Evolutionary conservation across 2,329 filamentous ascomycete genomes (phyloP).

Genomic region (Allantophomopsis lycopodina): DNA sequence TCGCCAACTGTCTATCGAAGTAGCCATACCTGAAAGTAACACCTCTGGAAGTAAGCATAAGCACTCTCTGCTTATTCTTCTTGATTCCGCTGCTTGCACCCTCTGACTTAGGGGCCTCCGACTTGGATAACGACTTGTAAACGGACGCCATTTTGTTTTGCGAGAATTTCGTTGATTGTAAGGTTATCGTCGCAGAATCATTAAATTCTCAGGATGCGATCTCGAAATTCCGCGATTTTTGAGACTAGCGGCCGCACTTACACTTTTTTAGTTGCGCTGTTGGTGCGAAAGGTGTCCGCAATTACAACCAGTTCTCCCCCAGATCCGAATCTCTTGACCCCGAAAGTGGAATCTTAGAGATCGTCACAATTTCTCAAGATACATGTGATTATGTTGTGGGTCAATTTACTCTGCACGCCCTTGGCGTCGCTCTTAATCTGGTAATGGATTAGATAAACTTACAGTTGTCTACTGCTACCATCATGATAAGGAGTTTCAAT

Average conservation of each 20-base stretch:
- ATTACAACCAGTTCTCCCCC: too few species aligned
- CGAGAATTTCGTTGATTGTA: background rate
- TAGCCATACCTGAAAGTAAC: conserved; percentile 65
- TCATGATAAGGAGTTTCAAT: too few species aligned
- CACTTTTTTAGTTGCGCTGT: conserved; percentile 8
- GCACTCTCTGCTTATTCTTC: conserved; percentile 62
- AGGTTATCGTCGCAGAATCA: conserved; percentile 10
- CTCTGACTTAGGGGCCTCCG: conserved; percentile 33
- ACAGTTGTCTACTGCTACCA: too few species aligned
- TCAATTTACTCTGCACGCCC: too few species aligned
- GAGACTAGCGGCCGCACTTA: conserved; percentile 6
- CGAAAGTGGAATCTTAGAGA: too few species aligned
- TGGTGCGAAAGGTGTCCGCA: background rate
- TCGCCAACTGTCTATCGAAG: background rate
- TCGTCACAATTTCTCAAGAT: too few species aligned
- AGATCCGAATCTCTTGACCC: too few species aligned
- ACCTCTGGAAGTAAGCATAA: conserved; percentile 85
- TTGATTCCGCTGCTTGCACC: conserved; percentile 32
- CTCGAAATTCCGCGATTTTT: conserved; percentile 7
- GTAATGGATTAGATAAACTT: too few species aligned
- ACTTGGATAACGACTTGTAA: conserved; percentile 61
- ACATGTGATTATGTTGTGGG: too few species aligned
- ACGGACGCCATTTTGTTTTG: conserved; percentile 49
- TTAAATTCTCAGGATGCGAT: conserved; percentile 3
- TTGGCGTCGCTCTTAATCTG: too few species aligned